Base-by-base conservation (phyloP, 495 filamentous ascomycete species). In the Hamigera avellanea region DNA sequence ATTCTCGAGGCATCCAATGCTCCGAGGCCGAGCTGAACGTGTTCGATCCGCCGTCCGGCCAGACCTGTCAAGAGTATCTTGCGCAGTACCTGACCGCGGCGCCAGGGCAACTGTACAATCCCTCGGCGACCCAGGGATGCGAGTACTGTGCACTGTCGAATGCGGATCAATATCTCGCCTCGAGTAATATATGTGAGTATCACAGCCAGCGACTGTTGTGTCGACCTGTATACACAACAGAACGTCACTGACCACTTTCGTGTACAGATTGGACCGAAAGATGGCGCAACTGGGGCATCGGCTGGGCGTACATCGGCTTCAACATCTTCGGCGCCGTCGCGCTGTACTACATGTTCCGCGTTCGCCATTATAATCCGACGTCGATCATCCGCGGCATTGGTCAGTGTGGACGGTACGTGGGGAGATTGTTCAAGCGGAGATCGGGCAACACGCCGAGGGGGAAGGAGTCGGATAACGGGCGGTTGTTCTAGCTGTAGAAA, bases 211-310 rank as follows among this genome's bases (percentile, higher is more conserved):
- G n/a, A n/a, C n/a, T n/a, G n/a, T n/a, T n/a, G n/a, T n/a, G n/a
- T n/a, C n/a, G 8, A 13, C 21, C 21, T 23, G 4, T 28, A 25
- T 26, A 26, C 10, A 33, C 19, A 29, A 12, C 6, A 9, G 19
- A 41, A 35, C 32, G 54, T 33, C 6, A 15, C 37, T 40, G 28
- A 40, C 9, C 10, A 19, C 2, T 21, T 17, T 13, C 15, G 13
- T 25, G 8, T 30, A 17, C 18, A 42, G 52, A 52, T 27, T 72
- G 62, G 53, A 44, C 30, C 14, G 50, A 71, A 19, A 47, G 69
- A 40, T 75, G 70, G 70, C 52, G 70, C 14, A 72, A 75, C 35
- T 75, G 56, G 41, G 72, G 69, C 1, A 53, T 73, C 12, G 61
- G 67, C 25, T 75, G 67, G 64, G 66, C 59, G 6, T 74, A 72